Conservation (phyloP, 768 basidiomycete species). For the Podaxis pistillaris region DNA sequence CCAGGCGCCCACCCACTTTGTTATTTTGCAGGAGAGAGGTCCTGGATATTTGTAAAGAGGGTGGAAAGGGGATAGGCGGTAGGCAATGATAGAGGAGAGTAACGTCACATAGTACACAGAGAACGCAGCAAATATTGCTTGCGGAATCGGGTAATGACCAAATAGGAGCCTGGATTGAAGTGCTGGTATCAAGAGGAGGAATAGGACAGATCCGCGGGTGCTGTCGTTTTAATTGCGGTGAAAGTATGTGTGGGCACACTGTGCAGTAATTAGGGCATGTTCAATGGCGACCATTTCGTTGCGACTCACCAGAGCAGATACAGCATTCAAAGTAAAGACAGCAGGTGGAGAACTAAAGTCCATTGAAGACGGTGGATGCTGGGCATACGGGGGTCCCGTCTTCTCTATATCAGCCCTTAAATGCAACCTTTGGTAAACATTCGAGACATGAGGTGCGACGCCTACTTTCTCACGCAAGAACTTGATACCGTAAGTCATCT, state of each 20-base stretch:
- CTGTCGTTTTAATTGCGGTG: neutral
- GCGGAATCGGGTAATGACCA: neutral
- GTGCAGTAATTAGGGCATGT: neutral
- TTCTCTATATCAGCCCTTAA: too few species aligned
- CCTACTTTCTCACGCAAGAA: too few species aligned
- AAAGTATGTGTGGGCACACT: neutral
- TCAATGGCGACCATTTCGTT: neutral
- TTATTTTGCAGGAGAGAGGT: slow-evolving; percentile 28
- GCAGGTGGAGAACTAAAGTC: neutral
- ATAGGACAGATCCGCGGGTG: neutral
- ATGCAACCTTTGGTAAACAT: too few species aligned
- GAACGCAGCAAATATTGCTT: slow-evolving; percentile 6
- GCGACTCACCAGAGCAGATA: neutral
- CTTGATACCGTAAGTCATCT: too few species aligned
- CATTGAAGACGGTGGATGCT: neutral
- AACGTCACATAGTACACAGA: slow-evolving; percentile 12
- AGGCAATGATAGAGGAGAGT: slow-evolving; percentile 20
- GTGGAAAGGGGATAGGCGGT: slow-evolving; percentile 39
- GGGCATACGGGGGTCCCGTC: too few species aligned
- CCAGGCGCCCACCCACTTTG: slow-evolving; percentile 24
- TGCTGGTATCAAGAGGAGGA: neutral
- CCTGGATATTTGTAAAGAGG: slow-evolving; percentile 37
- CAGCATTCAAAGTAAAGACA: neutral
- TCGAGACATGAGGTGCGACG: too few species aligned
- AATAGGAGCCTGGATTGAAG: neutral